Evolutionary conservation across 768 basidiomycete species (phyloP).

Genomic region (Tremella mesenterica): DNA sequence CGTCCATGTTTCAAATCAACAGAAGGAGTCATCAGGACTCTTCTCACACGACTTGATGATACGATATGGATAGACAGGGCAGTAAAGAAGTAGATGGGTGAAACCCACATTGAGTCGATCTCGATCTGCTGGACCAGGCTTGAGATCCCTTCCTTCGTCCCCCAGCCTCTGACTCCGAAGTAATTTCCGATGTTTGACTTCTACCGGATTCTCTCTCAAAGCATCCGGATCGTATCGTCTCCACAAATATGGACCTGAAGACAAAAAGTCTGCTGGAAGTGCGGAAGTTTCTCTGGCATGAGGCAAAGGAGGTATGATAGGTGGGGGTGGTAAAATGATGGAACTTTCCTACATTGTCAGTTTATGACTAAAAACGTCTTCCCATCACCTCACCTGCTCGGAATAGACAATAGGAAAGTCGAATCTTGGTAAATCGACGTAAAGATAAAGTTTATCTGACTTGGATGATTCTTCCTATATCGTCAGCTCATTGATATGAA

Average conservation of each 20-base stretch:
- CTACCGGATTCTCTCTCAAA: slow-evolving; percentile 86
- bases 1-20: neutral
- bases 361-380: neutral
- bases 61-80: neutral
- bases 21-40: too few species aligned
- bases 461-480: slow-evolving; percentile 78
- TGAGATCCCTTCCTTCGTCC: slow-evolving; percentile 87
- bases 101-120: slow-evolving; percentile 76
- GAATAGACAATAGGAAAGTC: slow-evolving; percentile 95
- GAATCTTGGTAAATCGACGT: slow-evolving; percentile 90
- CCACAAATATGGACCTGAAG: slow-evolving; percentile 70
- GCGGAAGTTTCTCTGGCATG: slow-evolving; percentile 21
- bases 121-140: slow-evolving; percentile 90
- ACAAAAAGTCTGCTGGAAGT: slow-evolving; percentile 46
- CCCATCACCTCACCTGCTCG: slow-evolving; percentile 57
- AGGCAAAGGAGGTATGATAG: slow-evolving; percentile 22
- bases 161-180: slow-evolving; percentile 92
- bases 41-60: too few species aligned
- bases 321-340: slow-evolving; percentile 34
- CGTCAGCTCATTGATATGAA: neutral
- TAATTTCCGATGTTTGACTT: slow-evolving; percentile 88
- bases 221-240: slow-evolving; percentile 83
- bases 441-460: slow-evolving; percentile 88
- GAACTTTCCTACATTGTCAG: slow-evolving; percentile 24
- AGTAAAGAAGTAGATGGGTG: neutral